Percentiles rank a stretch among this genome's conserved stretches.
Evolutionary conservation across 1,284 basidiomycete genomes (phyloP).

Genomic region (Heterobasidion annosum): DNA sequence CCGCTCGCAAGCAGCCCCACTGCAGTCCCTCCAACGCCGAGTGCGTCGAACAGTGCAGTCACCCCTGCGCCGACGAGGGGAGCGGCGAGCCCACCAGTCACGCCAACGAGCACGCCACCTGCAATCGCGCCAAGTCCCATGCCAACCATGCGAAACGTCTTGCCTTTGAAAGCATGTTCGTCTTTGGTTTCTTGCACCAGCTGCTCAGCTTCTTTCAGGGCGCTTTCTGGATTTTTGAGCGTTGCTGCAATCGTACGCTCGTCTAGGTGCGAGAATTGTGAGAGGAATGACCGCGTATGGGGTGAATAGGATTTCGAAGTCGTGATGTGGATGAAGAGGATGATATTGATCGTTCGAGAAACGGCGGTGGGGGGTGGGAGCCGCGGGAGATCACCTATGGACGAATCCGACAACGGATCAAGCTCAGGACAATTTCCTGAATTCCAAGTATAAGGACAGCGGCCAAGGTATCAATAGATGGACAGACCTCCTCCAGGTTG

Average conservation of each 20-base stretch:
- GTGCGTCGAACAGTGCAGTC: conserved; percentile 35
- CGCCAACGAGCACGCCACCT: conserved; percentile 46
- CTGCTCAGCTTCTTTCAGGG: conserved; percentile 35
- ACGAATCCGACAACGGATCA: conserved; percentile 35
- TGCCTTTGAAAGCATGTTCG: conserved; percentile 33
- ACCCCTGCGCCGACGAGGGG: conserved; percentile 50
- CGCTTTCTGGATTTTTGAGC: conserved; percentile 39
- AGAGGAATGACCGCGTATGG: conserved; percentile 41
- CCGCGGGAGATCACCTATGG: conserved; percentile 28
- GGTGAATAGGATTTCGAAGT: conserved; percentile 41
- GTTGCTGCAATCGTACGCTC: conserved; percentile 36
- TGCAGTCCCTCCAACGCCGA: conserved; percentile 47
- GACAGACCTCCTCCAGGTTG: conserved; percentile 33
- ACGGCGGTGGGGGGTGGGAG: conserved; percentile 28
- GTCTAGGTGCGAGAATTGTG: conserved; percentile 28
- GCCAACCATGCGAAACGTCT: conserved; percentile 34
- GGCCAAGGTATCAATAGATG: not conserved
- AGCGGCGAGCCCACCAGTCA: conserved; percentile 49
- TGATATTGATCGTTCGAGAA: conserved; percentile 32
- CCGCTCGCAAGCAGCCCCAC: conserved; percentile 44
- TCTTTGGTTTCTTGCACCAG: conserved; percentile 28
- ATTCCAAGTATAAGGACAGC: not conserved
- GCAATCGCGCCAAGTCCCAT: conserved; percentile 45
- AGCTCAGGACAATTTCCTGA: conserved; percentile 30
- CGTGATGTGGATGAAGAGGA: conserved; percentile 43